phyloP scores from a whole-genome alignment of 176 grass and related monocot genomes.

The Dendrocalamus sinicus region DNA sequence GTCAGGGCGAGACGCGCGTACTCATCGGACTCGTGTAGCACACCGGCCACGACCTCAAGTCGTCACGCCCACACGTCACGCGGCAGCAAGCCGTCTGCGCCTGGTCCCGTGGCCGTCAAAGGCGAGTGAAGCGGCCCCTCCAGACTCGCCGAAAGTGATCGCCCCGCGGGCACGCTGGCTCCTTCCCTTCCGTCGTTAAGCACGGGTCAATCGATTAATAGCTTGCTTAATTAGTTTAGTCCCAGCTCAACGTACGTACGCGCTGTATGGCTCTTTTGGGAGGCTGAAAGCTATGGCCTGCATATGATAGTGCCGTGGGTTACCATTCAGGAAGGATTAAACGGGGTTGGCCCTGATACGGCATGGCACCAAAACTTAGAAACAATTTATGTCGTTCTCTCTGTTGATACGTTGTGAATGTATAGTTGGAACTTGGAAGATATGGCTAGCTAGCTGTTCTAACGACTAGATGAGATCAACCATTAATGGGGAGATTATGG shows the following conservation, averaged over 20 bases:
- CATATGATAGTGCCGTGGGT: background rate
- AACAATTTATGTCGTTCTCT: background rate
- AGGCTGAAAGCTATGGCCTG: too few relatives aligned
- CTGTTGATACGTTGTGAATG: background rate
- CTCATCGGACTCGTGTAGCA: background rate
- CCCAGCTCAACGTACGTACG: background rate
- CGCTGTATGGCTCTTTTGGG: background rate
- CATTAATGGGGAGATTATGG: background rate
- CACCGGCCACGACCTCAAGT: background rate
- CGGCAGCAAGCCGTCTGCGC: too few relatives aligned
- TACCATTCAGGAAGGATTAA: background rate
- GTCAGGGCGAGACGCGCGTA: background rate
- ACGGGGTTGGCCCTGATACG: background rate
- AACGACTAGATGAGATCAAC: background rate
- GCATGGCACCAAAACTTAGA: background rate
- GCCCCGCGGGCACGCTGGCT: background rate
- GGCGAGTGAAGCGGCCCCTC: too few relatives aligned
- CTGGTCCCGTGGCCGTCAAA: background rate
- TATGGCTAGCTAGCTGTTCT: background rate
- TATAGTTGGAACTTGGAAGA: background rate
- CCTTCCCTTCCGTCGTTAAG: slow-evolving; percentile 3
- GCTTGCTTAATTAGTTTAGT: background rate
- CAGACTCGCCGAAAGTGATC: background rate
- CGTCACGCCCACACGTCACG: slow-evolving; percentile 16
- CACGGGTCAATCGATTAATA: background rate